Evolutionary conservation across 805 yeast genomes (phyloP), one percentile per base, ranked within the genome.

Genomic region (Metschnikowia shivogae): DNA sequence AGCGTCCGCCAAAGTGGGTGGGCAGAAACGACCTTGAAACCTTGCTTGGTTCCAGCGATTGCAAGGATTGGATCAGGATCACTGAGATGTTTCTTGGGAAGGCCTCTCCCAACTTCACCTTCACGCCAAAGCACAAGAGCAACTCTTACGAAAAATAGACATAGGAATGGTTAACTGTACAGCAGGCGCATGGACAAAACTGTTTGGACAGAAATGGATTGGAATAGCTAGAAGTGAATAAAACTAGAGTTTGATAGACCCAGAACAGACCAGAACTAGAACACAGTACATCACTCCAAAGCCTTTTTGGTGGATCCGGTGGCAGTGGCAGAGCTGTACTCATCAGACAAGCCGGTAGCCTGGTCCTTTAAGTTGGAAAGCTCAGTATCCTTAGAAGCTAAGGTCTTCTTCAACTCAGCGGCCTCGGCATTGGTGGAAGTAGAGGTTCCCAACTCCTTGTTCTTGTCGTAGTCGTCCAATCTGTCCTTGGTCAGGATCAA

Each of bases 21-120:
- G 99, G 98, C 6, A 80, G 99, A 68, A 81, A 86, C 61, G 98
- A 92, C 48, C 65, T 92, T 58, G 99, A 93, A 67, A 89, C 97
- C 0, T 72, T 89, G 57, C 72, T 93, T 54, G 97, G 90, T 0
- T 82, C 93, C 36, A 70, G 81, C 4, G 95, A 92, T 67, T 88
- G 83, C 67, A 78, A 76, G 58, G 99, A 93, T 65, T 93, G 99
- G 99, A 86, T 93, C 62, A 93, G 90, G 67, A 80, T 93, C 54
- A 80, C 95, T 13, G 99, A 93, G 64, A 80, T 90, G 95, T 92
- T 92, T 61, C 75, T 92, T 53, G 99, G 99, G 17, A 89, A 88
- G 46, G 86, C 84, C 1, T 80, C 83, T 43, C 84, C 80, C 1
- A 71, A 68, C 34, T 93, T 93, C 67, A 79, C 77, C 42, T 93